phyloP scores from a whole-genome alignment of 352 stramenopile genomes.

The Phytopythium mirpurense region DNA sequence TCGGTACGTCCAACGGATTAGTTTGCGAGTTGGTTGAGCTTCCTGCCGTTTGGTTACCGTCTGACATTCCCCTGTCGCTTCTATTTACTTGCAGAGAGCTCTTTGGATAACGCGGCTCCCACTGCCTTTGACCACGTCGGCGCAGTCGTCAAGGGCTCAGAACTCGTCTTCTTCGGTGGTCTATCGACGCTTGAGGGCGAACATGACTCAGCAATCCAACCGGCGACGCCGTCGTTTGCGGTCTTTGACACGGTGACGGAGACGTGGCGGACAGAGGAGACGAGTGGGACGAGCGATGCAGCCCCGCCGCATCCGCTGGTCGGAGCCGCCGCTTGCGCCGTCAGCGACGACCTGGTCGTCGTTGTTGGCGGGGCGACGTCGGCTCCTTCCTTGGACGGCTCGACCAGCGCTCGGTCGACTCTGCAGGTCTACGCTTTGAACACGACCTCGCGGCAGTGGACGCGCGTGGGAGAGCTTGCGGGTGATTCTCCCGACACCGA shows the following conservation, averaged over 20 bases:
- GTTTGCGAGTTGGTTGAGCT: neutral
- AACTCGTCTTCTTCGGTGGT: slow-evolving; percentile 58
- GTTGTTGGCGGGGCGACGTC: slow-evolving; percentile 55
- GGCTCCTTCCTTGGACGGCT: slow-evolving; percentile 25
- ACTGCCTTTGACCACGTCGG: slow-evolving; percentile 60
- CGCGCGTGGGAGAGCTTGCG: slow-evolving; percentile 42
- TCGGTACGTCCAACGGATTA: slow-evolving; percentile 26
- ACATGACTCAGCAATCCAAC: slow-evolving; percentile 4
- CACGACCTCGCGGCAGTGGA: slow-evolving; percentile 39
- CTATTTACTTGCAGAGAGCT: slow-evolving; percentile 9
- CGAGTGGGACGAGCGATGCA: slow-evolving; percentile 28
- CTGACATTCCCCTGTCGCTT: neutral
- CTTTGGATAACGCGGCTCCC: neutral
- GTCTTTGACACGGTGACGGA: slow-evolving; percentile 51
- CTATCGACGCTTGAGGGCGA: slow-evolving; percentile 34
- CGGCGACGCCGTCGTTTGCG: slow-evolving; percentile 13
- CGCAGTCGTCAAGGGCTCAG: slow-evolving; percentile 35
- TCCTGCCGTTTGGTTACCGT: neutral
- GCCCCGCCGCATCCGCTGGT: slow-evolving; percentile 32
- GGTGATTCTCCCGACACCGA: slow-evolving; percentile 7
- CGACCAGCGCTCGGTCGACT: slow-evolving; percentile 19
- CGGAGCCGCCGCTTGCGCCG: slow-evolving; percentile 31
- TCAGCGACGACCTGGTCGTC: slow-evolving; percentile 53
- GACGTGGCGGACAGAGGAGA: slow-evolving; percentile 31
- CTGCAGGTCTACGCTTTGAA: slow-evolving; percentile 56